phyloP scores from a whole-genome alignment of 768 basidiomycete species.

The Amanita fuliginea region DNA sequence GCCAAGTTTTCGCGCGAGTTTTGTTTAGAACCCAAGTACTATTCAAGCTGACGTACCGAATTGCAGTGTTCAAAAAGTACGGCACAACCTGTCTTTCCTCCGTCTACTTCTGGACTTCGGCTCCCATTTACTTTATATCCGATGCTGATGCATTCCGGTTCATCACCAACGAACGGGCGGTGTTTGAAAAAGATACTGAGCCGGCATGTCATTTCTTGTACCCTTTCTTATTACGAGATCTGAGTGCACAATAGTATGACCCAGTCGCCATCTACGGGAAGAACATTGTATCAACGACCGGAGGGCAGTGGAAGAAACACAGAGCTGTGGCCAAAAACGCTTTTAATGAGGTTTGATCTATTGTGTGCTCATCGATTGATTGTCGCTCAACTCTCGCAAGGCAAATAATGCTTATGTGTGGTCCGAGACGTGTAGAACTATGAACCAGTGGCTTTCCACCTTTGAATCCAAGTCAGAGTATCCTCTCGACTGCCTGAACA shows the following conservation, averaged over 20 bases:
- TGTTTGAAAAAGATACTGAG: constrained; percentile 29
- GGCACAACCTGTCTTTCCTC: constrained; percentile 30
- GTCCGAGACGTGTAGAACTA: constrained; percentile 28
- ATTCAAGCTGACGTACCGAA: neutral
- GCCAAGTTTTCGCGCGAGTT: constrained; percentile 25
- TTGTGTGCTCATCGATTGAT: constrained; percentile 7
- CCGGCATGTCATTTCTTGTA: constrained; percentile 16
- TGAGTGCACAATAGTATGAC: constrained; percentile 19
- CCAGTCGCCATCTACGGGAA: constrained; percentile 33
- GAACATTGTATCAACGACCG: constrained; percentile 32
- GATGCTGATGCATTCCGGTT: constrained; percentile 31
- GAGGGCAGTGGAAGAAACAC: constrained; percentile 36
- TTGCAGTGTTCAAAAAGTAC: constrained; percentile 26
- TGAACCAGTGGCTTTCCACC: constrained; percentile 30
- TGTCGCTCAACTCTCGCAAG: constrained; percentile 18
- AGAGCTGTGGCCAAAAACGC: constrained; percentile 33
- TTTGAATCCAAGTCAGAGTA: constrained; percentile 15
- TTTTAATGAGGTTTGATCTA: constrained; percentile 32
- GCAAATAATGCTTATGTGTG: constrained; percentile 38
- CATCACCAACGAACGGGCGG: constrained; percentile 19
- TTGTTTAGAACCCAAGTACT: neutral
- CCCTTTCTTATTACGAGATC: neutral
- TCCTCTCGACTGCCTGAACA: neutral
- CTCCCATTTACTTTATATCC: constrained; percentile 27
- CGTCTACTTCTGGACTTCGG: constrained; percentile 18